A percentile compares a stretch with the other conserved stretches of the same genome.
These are phyloP conservation scores for Pseudocercospora crystallina DNA, from an alignment of 2,329 filamentous ascomycete species.

Conservation along the genomic window DNA sequence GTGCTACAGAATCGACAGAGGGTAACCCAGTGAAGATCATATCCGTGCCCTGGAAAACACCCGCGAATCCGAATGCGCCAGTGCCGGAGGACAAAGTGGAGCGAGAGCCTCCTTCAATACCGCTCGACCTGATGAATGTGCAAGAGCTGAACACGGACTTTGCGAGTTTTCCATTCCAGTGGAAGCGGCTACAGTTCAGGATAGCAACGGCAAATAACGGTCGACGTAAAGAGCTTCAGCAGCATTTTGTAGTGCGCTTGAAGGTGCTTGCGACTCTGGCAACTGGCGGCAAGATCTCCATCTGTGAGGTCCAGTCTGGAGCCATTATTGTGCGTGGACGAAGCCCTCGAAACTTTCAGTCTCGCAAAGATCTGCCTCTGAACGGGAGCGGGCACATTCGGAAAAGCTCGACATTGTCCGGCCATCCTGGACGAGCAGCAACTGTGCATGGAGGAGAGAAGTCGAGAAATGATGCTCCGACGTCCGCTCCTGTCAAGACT, in stretches of 20 bases:
- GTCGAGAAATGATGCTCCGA: slow-evolving; percentile 28
- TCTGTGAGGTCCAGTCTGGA: slow-evolving; percentile 82
- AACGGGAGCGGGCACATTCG: slow-evolving; percentile 75
- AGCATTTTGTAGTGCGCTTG: slow-evolving; percentile 88
- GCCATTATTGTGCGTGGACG: slow-evolving; percentile 91
- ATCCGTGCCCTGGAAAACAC: slow-evolving; percentile 97
- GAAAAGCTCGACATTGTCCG: slow-evolving; percentile 47
- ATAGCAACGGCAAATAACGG: slow-evolving; percentile 97
- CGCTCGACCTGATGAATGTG: slow-evolving; percentile 66
- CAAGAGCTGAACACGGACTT: slow-evolving; percentile 76
- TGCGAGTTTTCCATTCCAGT: slow-evolving; percentile 87
- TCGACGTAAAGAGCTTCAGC: slow-evolving; percentile 87
- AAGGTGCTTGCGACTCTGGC: slow-evolving; percentile 82
- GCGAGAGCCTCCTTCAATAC: slow-evolving; percentile 82
- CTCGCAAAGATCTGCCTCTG: slow-evolving; percentile 87
- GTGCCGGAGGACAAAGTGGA: slow-evolving; percentile 67
- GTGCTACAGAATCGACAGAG: slow-evolving; percentile 91
- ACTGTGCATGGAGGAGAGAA: slow-evolving; percentile 32
- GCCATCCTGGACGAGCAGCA: slow-evolving; percentile 15
- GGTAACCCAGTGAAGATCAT: slow-evolving; percentile 90
- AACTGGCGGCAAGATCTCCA: slow-evolving; percentile 76
- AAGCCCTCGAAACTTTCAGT: slow-evolving; percentile 92
- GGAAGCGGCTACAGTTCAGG: slow-evolving; percentile 89
- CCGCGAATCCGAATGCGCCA: slow-evolving; percentile 66
- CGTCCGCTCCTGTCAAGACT: slow-evolving; percentile 31